Evolutionary conservation across 768 basidiomycete genomes (phyloP).

Genomic region (Termitomyces sp.): DNA sequence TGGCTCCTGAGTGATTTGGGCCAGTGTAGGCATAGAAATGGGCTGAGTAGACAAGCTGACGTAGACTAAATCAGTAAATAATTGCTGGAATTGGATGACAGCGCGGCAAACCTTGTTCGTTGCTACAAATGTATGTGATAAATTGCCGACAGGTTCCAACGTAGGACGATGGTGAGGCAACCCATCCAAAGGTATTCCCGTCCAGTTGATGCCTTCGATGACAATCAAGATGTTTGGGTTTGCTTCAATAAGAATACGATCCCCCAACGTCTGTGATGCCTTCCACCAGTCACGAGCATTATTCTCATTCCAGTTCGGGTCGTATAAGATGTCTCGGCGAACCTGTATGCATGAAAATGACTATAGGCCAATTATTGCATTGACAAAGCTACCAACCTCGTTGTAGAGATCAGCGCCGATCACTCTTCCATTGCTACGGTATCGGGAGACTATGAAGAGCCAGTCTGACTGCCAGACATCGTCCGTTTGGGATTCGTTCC

Average conservation of each 20-base stretch:
- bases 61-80: not conserved
- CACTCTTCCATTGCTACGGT: conserved; percentile 14
- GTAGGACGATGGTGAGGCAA: conserved; percentile 18
- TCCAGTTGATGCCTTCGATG: conserved; percentile 20
- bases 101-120: conserved; percentile 14
- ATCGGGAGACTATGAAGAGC: conserved; percentile 18
- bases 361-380: not conserved
- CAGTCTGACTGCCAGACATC: conserved; percentile 16
- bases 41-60: conserved; percentile 16
- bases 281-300: conserved; percentile 14
- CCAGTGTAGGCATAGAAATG: conserved; percentile 20
- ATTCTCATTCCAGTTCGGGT: conserved; percentile 14
- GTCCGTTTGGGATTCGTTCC: conserved; percentile 18
- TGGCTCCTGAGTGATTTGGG: conserved; percentile 17
- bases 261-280: conserved; percentile 9
- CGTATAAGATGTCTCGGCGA: conserved; percentile 14
- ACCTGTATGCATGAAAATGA: conserved; percentile 6
- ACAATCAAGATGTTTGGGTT: conserved; percentile 17
- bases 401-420: conserved; percentile 18
- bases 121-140: conserved; percentile 15
- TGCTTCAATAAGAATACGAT: conserved; percentile 17
- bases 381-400: conserved; percentile 8
- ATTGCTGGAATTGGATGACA: too few species aligned
- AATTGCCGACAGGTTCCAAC: conserved; percentile 13
- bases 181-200: conserved; percentile 17